phyloP scores from a whole-genome alignment of 192 early-diverging fungal species.

The Backusella westeae region DNA sequence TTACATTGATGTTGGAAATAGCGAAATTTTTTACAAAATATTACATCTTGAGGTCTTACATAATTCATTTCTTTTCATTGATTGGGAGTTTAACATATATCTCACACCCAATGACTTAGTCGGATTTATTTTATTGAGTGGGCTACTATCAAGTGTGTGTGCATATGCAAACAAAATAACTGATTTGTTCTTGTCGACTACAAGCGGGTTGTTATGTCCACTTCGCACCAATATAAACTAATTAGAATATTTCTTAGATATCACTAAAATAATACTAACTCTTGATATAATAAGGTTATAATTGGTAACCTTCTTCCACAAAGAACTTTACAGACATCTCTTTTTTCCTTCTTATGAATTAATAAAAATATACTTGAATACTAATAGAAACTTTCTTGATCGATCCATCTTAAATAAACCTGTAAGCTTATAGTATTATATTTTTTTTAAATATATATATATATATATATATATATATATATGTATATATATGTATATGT shows the following conservation, averaged over 20 bases:
- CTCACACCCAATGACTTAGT: too few relatives aligned
- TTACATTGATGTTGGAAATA: too few relatives aligned
- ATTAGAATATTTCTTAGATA: not conserved
- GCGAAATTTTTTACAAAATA: too few relatives aligned
- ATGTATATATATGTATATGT: too few relatives aligned
- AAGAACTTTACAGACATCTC: not conserved
- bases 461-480: not conserved
- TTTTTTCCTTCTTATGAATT: not conserved
- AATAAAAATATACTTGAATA: not conserved
- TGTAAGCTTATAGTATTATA: not conserved
- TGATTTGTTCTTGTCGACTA: too few relatives aligned
- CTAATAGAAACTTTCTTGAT: not conserved
- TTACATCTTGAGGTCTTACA: too few relatives aligned
- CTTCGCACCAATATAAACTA: not conserved
- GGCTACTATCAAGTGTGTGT: too few relatives aligned
- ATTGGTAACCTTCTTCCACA: not conserved
- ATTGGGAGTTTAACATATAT: too few relatives aligned
- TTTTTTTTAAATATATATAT: not conserved
- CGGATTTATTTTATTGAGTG: too few relatives aligned
- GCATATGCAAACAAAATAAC: too few relatives aligned
- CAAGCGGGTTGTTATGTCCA: too few relatives aligned
- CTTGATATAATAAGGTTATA: not conserved
- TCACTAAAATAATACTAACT: not conserved
- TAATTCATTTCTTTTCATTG: too few relatives aligned
- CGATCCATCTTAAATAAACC: not conserved